Evolutionary conservation across 1,284 basidiomycete genomes (phyloP), one percentile per base, ranked within the genome.

Genomic region (Caloboletus inedulis): DNA sequence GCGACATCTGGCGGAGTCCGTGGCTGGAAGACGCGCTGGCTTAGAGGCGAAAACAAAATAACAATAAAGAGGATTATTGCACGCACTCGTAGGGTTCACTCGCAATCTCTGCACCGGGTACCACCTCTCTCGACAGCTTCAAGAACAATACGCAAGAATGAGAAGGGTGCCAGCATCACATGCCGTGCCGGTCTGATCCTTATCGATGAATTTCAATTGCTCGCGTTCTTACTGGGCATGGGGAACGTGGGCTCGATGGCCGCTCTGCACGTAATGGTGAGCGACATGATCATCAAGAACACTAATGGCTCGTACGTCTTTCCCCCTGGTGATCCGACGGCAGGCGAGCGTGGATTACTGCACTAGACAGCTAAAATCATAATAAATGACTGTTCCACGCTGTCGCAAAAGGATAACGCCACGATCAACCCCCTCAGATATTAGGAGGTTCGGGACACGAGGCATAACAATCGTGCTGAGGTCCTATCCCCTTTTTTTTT

Each of bases 351-450:
- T 43, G 33, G 13, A 39, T 16, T 3, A 37, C 37, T 37, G 4
- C 29, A 43, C 16, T 13, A n/a, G 39, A 43, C 23, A 45, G 31
- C n/a, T 30, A 29, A 39, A 47, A 43, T 46, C 44, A 40, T 30
- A 43, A 51, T 40, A n/a, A 2, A 41, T 45, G 53, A 36, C 40
- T 42, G 37, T 54, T 18, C 42, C 37, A 42, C 51, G 43, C 30
- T 47, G 58, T 58, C 41, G 42, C 44, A 39, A 48, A 39, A 47
- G 19, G 25, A 42, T 30, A 18, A 35, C 61, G 49, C 53, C 61
- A 65, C 52, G 4, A 66, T 66, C 60, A 59, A 35, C 21, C 19
- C 27, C 23, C 36, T 16, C 41, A 25, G 29, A 49, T 40, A 31
- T 36, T 14, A 34, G 27, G 44, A 40, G 39, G 30, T 30, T 36